Conservation (phyloP, 305 asterid species). For the Fraxinus greggii region DNA sequence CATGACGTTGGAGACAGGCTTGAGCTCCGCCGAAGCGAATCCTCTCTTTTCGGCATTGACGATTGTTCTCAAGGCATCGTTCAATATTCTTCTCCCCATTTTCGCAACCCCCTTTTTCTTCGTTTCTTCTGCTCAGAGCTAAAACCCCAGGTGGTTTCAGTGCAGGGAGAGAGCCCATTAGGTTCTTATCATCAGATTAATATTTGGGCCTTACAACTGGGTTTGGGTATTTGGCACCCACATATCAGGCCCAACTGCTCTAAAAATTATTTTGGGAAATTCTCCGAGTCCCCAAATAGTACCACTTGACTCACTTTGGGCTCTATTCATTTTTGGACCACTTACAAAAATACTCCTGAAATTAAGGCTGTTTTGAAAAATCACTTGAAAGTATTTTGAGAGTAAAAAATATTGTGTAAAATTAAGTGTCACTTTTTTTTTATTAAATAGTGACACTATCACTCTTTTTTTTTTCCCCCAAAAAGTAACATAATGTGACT, state of each 20-base stretch:
- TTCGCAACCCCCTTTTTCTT: not conserved
- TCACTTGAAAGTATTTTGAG: too few species aligned
- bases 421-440: too few species aligned
- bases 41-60: constrained; percentile 94
- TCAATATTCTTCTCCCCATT: constrained; percentile 89
- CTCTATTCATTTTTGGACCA: not conserved
- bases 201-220: constrained; percentile 21
- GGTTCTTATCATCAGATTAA: not conserved
- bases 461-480: too few species aligned
- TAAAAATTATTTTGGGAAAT: not conserved
- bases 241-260: not conserved
- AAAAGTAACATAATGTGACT: too few species aligned
- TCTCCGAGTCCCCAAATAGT: not conserved
- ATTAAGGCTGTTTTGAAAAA: too few species aligned
- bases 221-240: not conserved
- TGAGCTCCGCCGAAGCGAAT: constrained; percentile 77
- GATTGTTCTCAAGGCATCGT: constrained; percentile 79
- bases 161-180: not conserved
- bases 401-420: too few species aligned
- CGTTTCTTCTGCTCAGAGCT: constrained; percentile 19
- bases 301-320: not conserved
- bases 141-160: constrained; percentile 24
- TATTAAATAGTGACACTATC: too few species aligned
- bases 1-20: constrained; percentile 73
- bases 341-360: too few species aligned